Percentiles rank a stretch among this genome's conserved stretches.
These are phyloP conservation scores for Venturiaceae sp. DNA, from an alignment of 2,329 filamentous ascomycete genomes.

Conservation along the genomic window DNA sequence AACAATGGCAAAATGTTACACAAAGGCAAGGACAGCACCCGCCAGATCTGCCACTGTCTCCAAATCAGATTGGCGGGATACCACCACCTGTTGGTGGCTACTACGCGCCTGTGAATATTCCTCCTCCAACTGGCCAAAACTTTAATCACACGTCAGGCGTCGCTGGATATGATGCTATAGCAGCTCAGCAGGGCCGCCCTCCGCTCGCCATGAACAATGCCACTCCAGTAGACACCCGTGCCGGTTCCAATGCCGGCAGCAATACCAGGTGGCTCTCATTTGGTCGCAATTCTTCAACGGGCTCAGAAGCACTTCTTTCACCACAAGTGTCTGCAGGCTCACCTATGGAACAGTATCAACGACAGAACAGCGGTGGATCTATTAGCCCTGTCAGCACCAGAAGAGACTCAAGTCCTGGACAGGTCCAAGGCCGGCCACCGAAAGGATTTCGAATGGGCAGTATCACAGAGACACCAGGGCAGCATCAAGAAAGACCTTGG, in stretches of 20 bases:
- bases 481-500: constrained; percentile 9
- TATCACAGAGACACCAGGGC: constrained; percentile 4
- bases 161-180: constrained; percentile 2
- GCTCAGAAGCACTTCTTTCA: background rate
- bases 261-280: background rate
- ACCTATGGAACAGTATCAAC: background rate
- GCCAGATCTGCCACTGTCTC: background rate
- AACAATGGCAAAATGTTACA: background rate
- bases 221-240: background rate
- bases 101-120: background rate
- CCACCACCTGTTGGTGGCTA: background rate
- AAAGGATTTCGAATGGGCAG: constrained; percentile 1
- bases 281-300: background rate
- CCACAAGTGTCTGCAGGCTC: background rate
- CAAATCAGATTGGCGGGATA: background rate
- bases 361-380: background rate
- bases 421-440: background rate
- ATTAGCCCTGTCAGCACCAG: background rate
- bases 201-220: background rate
- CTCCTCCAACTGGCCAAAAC: background rate
- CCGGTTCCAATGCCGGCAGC: background rate
- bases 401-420: background rate
- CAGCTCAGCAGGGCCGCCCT: background rate
- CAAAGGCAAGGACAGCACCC: background rate
- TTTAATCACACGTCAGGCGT: background rate